A percentile compares a stretch with the other conserved stretches of the same genome.
Evolutionary conservation across 306 rosid species (phyloP).

Genomic region (Ammopiptanthus mongolicus): DNA sequence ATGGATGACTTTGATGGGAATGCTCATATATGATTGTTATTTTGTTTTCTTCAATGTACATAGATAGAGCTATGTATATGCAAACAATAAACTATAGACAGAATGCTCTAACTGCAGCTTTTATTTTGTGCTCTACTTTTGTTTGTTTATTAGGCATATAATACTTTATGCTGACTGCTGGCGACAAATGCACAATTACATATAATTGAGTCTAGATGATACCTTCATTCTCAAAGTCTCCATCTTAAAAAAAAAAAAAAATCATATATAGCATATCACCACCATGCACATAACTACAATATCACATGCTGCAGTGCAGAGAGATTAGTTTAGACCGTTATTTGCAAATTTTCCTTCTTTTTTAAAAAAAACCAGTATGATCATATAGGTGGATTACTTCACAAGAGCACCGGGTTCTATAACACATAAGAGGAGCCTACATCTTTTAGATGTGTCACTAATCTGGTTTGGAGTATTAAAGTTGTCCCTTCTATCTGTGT

Average conservation of each 20-base stretch:
- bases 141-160: neutral
- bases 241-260: neutral
- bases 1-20: slow-evolving; percentile 8
- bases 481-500: too few species aligned
- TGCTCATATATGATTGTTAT: neutral
- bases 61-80: neutral
- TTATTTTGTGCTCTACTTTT: neutral
- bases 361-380: too few species aligned
- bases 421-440: too few species aligned
- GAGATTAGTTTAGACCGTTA: neutral
- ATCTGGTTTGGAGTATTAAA: too few species aligned
- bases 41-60: slow-evolving; percentile 3
- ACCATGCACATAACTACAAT: slow-evolving; percentile 1
- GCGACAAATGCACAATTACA: neutral
- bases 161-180: neutral
- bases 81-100: neutral
- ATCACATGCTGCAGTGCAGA: neutral
- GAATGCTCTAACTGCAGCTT: slow-evolving; percentile 20
- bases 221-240: slow-evolving; percentile 7
- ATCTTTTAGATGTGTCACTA: too few species aligned
- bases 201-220: neutral
- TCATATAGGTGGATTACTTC: neutral
- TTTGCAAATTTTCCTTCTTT: too few species aligned
- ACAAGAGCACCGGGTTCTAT: too few species aligned
- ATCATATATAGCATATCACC: neutral